phyloP scores from a whole-genome alignment of 148 eudicot genomes.

The Dysphania ambrosioides region DNA sequence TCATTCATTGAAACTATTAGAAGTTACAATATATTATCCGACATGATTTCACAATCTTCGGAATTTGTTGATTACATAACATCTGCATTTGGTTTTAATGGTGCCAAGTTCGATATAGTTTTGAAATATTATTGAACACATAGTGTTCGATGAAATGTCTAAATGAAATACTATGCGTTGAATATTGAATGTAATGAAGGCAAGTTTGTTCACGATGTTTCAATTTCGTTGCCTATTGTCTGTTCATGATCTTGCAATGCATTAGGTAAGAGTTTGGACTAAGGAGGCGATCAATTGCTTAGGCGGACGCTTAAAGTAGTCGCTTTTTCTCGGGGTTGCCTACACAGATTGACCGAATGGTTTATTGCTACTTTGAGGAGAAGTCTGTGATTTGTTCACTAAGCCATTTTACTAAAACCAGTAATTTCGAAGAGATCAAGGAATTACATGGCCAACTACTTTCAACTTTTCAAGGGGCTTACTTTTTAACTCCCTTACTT shows the following conservation, averaged over 20 bases:
- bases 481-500: conserved; percentile 35
- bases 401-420: conserved; percentile 30
- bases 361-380: conserved; percentile 4
- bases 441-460: conserved; percentile 46
- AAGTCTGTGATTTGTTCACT: conserved; percentile 11
- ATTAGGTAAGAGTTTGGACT: neutral
- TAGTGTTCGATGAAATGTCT: conserved; percentile 26
- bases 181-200: neutral
- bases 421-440: conserved; percentile 39
- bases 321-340: too few species aligned
- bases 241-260: neutral
- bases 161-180: neutral
- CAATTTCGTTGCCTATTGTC: neutral
- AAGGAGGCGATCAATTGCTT: neutral
- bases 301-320: too few species aligned
- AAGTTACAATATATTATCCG: neutral
- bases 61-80: neutral
- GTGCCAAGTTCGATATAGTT: too few species aligned
- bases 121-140: neutral
- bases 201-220: neutral
- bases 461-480: conserved; percentile 35
- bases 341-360: neutral
- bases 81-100: too few species aligned
- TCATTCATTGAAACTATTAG: neutral
- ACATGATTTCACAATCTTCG: neutral